Conservation (phyloP, 805 yeast genomes). For the Teunomyces aglyptinius region DNA sequence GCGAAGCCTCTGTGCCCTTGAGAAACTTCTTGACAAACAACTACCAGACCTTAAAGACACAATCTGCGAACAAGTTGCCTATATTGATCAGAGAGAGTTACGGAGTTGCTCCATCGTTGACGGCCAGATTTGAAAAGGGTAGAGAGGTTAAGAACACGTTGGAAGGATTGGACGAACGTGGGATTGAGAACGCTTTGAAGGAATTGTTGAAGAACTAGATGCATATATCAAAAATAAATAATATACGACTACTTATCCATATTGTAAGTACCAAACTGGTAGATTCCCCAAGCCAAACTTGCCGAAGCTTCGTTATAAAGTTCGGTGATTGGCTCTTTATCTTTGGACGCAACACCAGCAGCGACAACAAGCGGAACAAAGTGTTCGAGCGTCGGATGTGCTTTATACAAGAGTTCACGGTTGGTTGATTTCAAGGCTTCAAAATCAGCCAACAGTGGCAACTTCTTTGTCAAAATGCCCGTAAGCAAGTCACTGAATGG, state of each 20-base stretch:
- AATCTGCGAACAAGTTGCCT: constrained; percentile 62
- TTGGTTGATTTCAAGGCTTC: constrained; percentile 30
- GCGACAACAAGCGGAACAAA: constrained; percentile 64
- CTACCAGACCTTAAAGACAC: constrained; percentile 61
- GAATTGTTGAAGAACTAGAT: constrained; percentile 31
- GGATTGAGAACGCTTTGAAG: constrained; percentile 40
- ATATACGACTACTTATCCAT: not conserved
- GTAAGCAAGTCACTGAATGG: constrained; percentile 52
- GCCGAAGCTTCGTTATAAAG: constrained; percentile 43
- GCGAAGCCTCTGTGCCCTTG: constrained; percentile 65
- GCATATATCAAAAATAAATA: not conserved
- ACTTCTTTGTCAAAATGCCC: constrained; percentile 30
- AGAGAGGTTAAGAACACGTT: constrained; percentile 48
- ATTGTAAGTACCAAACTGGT: constrained; percentile 37
- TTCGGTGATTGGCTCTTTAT: constrained; percentile 34
- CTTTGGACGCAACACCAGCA: constrained; percentile 51
- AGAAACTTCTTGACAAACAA: constrained; percentile 61
- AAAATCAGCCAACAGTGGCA: constrained; percentile 35
- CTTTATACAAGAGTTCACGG: constrained; percentile 37
- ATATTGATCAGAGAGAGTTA: constrained; percentile 75
- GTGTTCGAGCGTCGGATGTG: constrained; percentile 81
- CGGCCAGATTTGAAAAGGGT: constrained; percentile 67
- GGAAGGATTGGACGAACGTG: constrained; percentile 47
- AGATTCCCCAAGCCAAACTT: constrained; percentile 71
- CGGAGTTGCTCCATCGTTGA: constrained; percentile 70